Evolutionary conservation across 192 early-diverging fungal species (phyloP).

Genomic region (Coemansia sp.): DNA sequence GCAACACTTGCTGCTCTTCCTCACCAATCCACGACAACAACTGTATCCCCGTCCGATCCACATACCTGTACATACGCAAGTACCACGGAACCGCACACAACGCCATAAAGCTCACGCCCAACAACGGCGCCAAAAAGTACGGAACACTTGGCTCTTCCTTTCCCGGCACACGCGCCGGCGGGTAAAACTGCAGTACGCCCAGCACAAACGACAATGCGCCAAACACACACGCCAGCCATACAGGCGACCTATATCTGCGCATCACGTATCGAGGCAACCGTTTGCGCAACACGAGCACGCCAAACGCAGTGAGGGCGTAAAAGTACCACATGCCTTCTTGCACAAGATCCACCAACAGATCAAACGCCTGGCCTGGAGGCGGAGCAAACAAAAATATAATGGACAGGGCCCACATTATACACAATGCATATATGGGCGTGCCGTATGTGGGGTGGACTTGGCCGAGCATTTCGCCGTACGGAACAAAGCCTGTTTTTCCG

Average conservation of each 20-base stretch:
- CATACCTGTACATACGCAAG: slow-evolving; percentile 43
- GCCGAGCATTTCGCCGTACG: slow-evolving; percentile 47
- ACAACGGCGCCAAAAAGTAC: slow-evolving; percentile 40
- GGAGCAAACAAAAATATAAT: slow-evolving; percentile 53
- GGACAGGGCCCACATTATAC: slow-evolving; percentile 48
- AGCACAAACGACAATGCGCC: slow-evolving; percentile 28
- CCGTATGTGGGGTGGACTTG: slow-evolving; percentile 48
- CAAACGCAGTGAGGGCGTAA: slow-evolving; percentile 57
- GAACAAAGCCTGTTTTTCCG: slow-evolving; percentile 52
- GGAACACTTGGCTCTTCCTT: slow-evolving; percentile 29
- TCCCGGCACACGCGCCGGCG: slow-evolving; percentile 35
- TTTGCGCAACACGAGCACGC: slow-evolving; percentile 49
- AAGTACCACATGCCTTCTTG: slow-evolving; percentile 61
- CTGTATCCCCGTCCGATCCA: slow-evolving; percentile 34
- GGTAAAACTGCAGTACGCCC: slow-evolving; percentile 49
- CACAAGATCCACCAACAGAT: slow-evolving; percentile 56
- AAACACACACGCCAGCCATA: slow-evolving; percentile 41
- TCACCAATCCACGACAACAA: slow-evolving; percentile 39
- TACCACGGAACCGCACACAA: slow-evolving; percentile 43
- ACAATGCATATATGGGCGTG: slow-evolving; percentile 51
- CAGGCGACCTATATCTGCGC: slow-evolving; percentile 36
- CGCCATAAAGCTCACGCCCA: slow-evolving; percentile 42
- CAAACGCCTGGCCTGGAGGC: slow-evolving; percentile 56
- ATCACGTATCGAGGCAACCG: slow-evolving; percentile 45
- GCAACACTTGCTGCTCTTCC: slow-evolving; percentile 44